Evolutionary conservation across 148 eudicot species (phyloP), one percentile per base, ranked within the genome.

Genomic region (Nepenthes mirabilis): DNA sequence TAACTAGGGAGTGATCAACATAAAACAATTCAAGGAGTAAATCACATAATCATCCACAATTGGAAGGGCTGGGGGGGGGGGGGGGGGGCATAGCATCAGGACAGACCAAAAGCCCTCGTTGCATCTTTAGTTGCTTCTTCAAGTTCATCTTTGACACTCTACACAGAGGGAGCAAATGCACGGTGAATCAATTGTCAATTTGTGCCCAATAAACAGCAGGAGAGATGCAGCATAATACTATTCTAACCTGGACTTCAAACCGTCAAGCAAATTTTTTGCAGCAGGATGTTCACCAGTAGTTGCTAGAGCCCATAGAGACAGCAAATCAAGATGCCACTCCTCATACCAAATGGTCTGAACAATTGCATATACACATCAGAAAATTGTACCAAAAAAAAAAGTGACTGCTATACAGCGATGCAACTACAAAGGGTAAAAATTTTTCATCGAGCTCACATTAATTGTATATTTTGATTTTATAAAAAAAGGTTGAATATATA

Each of bases 311-410:
- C 98, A 91, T 43, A 77, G 37, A 64, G 69, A 75, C 65, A 88
- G 69, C 66, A 88, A 52, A 73, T 91, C 98, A 63, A 88, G 79
- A 58, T 83, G 91, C 96, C 96, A 91, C 74, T 85, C 98, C 52
- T 71, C 48, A 76, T 70, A 65, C 98, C 96, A 91, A 61, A 68
- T 37, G 7, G 62, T 68, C 98, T 91, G 70, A 55, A 54, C 48
- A 45, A 14, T 4, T 14, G 33, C 47, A 52, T 9, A 32, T 23
- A 37, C 6, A 10, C 59, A 58, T 45, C 45, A 40, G 45, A 40
- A 40, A 40, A 40, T 40, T 40, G 8, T 40, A 40, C 45, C 0
- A 40, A 4, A 40, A 40, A 3, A 23, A 23, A 23, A 23, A 23
- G 23, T 23, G 23, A 23, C 23, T 23, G 23, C 23, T 23, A 23